Evolutionary conservation across 2,329 filamentous ascomycete genomes (phyloP).

Genomic region (Fusarium coicis): DNA sequence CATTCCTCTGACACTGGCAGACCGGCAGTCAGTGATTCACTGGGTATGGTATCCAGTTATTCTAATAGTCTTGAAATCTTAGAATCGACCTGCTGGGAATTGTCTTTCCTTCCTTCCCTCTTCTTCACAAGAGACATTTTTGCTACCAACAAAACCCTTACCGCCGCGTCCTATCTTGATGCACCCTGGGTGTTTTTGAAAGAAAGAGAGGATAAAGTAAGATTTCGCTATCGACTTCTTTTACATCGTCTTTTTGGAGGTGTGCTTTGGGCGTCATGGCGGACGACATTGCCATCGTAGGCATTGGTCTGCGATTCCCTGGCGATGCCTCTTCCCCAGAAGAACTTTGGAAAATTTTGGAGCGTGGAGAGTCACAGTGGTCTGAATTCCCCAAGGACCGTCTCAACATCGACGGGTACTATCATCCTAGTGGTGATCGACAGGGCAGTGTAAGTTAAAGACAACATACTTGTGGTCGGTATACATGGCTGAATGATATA

Average conservation of each 20-base stretch:
- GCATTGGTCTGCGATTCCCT: constrained; percentile 63
- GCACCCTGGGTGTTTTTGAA: background rate
- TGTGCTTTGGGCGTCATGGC: constrained; percentile 26
- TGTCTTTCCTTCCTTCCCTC: background rate
- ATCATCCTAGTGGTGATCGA: constrained; percentile 62
- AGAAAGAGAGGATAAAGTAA: background rate
- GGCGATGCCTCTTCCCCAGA: constrained; percentile 58
- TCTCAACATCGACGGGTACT: constrained; percentile 64
- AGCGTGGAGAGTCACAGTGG: constrained; percentile 58
- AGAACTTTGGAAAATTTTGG: constrained; percentile 61
- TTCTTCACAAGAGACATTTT: background rate
- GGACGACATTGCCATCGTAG: constrained; percentile 64
- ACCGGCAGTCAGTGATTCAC: background rate
- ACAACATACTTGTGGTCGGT: background rate
- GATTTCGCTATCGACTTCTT: background rate
- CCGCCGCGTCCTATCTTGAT: background rate
- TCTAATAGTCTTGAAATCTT: background rate
- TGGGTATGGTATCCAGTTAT: background rate
- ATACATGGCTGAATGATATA: constrained; percentile 22
- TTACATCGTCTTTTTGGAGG: background rate
- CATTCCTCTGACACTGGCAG: background rate
- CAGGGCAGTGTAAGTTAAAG: constrained; percentile 57
- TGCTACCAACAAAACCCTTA: background rate
- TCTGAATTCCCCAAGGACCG: constrained; percentile 60
- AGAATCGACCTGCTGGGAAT: background rate